A percentile compares a stretch with the other conserved stretches of the same genome.
Conservation (phyloP, 2,329 filamentous ascomycete genomes). For the Fusarium cicatricum region DNA sequence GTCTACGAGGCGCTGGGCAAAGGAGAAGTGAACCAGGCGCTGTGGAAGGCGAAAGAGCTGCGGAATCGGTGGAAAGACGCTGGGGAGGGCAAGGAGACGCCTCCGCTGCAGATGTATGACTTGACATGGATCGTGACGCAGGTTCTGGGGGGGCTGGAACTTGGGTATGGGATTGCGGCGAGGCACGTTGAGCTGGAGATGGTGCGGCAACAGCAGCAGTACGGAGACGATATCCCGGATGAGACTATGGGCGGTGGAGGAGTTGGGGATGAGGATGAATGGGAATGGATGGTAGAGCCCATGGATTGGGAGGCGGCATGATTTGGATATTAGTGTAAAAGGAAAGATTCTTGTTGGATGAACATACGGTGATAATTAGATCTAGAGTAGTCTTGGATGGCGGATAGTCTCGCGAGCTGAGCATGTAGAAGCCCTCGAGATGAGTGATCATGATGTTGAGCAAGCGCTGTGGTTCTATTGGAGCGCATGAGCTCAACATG, state of each 20-base stretch:
- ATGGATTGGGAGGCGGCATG: conserved; percentile 50
- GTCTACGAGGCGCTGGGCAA: conserved; percentile 63
- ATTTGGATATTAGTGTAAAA: not conserved
- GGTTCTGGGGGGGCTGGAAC: conserved; percentile 67
- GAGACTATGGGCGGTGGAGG: conserved; percentile 21
- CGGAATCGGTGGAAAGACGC: conserved; percentile 78
- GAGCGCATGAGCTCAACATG: not conserved
- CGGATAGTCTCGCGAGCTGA: not conserved
- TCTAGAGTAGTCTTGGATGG: not conserved
- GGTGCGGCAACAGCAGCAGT: conserved; percentile 50
- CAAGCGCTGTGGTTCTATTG: not conserved
- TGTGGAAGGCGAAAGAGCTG: conserved; percentile 73
- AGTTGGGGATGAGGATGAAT: conserved; percentile 41
- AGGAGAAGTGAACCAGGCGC: conserved; percentile 63
- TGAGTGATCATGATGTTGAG: not conserved
- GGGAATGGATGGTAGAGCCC: conserved; percentile 53
- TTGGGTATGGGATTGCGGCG: conserved; percentile 62
- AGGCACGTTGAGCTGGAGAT: conserved; percentile 52
- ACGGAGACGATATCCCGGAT: conserved; percentile 7
- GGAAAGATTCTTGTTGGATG: not conserved
- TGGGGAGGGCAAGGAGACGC: conserved; percentile 54
- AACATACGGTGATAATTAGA: not conserved
- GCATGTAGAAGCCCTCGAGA: not conserved
- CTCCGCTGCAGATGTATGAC: conserved; percentile 65
- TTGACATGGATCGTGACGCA: conserved; percentile 65